A percentile compares a stretch with the other conserved stretches of the same genome.
These are phyloP conservation scores for Candida succiphila DNA, from an alignment of 805 yeast species.

Conservation along the genomic window DNA sequence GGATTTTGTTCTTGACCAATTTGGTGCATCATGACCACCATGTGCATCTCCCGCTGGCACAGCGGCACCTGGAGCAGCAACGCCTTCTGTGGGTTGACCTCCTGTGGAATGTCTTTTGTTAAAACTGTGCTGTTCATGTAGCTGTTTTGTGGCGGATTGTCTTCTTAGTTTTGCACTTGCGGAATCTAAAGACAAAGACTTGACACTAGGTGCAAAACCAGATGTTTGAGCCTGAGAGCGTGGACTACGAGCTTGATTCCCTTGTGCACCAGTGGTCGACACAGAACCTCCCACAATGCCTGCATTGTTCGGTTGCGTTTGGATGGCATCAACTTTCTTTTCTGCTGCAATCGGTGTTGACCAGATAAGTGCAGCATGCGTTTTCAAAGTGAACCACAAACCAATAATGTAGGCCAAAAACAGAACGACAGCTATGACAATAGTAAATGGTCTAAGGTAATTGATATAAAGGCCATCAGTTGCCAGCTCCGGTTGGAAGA, in stretches of 20 bases:
- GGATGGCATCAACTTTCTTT: conserved; percentile 12
- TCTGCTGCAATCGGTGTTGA: conserved; percentile 47
- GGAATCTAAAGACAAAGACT: not conserved
- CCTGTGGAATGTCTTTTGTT: not conserved
- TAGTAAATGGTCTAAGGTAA: conserved; percentile 74
- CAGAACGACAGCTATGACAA: conserved; percentile 69
- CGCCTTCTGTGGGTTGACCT: not conserved
- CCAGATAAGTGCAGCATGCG: conserved; percentile 97
- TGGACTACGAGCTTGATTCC: too few relatives aligned
- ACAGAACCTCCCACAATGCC: not conserved
- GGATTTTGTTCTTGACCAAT: conserved; percentile 86
- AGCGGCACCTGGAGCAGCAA: not conserved
- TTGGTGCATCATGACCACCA: conserved; percentile 95
- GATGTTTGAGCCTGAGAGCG: too few relatives aligned
- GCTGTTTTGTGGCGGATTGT: not conserved
- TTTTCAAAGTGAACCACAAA: conserved; percentile 82
- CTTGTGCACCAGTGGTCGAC: conserved; percentile 1
- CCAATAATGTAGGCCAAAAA: conserved; percentile 85
- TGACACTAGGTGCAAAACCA: conserved; percentile 2
- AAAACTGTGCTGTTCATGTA: not conserved
- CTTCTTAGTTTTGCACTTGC: not conserved
- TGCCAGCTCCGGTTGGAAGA: conserved; percentile 65
- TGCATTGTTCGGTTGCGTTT: conserved; percentile 4
- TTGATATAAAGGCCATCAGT: conserved; percentile 55
- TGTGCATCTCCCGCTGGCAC: conserved; percentile 14